These are phyloP conservation scores for Flueggea neowawraea DNA, from an alignment of 441 rosid genomes.

Conservation along the genomic window DNA sequence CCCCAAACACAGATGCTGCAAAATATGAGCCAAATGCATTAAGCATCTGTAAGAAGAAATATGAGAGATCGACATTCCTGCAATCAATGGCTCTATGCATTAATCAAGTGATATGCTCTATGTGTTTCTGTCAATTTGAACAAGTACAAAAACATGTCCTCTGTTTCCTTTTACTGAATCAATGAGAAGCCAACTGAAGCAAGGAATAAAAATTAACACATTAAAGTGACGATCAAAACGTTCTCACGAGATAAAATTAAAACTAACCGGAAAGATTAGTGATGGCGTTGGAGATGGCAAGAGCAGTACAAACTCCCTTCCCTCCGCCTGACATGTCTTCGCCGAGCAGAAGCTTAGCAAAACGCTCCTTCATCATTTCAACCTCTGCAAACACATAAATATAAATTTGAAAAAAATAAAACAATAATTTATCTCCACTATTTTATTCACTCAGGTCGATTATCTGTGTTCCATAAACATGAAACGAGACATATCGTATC, in stretches of 20 bases:
- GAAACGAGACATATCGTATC: no score
- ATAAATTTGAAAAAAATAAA: background rate
- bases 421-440: background rate
- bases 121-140: no score
- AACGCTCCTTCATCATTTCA: conserved; percentile 92
- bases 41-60: no score
- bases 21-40: background rate
- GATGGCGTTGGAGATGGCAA: conserved; percentile 91
- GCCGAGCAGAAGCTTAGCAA: conserved; percentile 85
- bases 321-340: conserved; percentile 99
- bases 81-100: no score
- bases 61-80: no score
- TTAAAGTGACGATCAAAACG: background rate
- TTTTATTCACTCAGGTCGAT: no score
- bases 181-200: background rate
- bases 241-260: background rate
- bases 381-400: conserved; percentile 34
- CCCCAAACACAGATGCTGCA: conserved; percentile 88
- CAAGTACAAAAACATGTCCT: no score
- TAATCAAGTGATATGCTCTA: no score
- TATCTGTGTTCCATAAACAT: no score
- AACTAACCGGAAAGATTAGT: conserved; percentile 76
- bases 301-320: conserved; percentile 85
- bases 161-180: no score
- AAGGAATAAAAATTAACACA: background rate